Base-by-base conservation (phyloP, 2,329 filamentous ascomycete species). In the Microsporum audouinii region DNA sequence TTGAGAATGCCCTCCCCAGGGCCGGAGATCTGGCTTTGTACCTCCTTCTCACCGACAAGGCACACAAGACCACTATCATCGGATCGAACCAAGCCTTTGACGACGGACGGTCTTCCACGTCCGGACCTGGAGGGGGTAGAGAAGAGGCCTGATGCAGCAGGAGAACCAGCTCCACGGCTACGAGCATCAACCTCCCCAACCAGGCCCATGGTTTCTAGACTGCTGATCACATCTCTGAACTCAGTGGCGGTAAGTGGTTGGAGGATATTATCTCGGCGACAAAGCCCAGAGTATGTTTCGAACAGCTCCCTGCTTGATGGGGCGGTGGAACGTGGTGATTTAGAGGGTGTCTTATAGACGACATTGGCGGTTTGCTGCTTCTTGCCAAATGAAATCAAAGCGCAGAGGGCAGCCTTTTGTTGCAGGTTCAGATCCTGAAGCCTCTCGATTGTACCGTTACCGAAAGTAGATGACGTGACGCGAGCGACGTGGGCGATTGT, bases 391-490 rank as follows among this genome's bases (percentile, higher is more conserved):
- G 90, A 89, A 43, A 92, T 82, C 12, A 99, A 80, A 0, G 92
- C 85, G 76, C 94, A 99, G 7, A 99, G 80, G 0, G 92, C 91
- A 2, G 92, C 94, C 73, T 96, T 97, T 73, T 99, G 94, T 71
- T 99, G 95, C 1, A 99, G 81, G 71, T 97, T 99, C 61, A 99
- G 83, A 3, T 86, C 85, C 72, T 88, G 87, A 12, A 99, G 83
- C 62, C 94, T 84, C 68, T 96, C 90, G 10, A 81, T 84, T 0
- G 91, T 88, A 39, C 91, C 91, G 67, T 96, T 92, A 71, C 88
- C 89, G 73, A 99, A 96, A 1, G 90, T 88, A 2, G 89, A 85
- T 0, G 91, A 85, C 0, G 94, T 96, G 63, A 97, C 87, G 68
- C 89, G 91, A 71, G 94, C 95, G 68, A 99, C 84, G 71, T 99